Conservation (phyloP, 768 basidiomycete genomes). For the Rhodotorula paludigena region DNA sequence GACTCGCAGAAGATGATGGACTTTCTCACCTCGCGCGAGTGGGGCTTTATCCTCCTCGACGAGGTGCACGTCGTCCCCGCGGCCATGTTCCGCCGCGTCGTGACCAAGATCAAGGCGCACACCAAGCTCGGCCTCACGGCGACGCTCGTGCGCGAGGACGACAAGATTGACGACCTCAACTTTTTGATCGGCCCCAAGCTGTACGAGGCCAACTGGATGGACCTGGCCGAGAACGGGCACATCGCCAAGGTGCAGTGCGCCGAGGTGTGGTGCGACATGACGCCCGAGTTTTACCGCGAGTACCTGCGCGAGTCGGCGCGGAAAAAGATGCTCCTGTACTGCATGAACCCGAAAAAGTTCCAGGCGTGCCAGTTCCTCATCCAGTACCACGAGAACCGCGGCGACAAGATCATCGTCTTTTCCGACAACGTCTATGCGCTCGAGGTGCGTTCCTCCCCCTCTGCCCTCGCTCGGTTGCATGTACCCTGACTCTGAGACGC, state of each 20-base stretch:
- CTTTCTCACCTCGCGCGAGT: conserved; percentile 93
- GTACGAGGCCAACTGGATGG: conserved; percentile 99
- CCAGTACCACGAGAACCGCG: conserved; percentile 93
- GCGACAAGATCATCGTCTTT: conserved; percentile 99
- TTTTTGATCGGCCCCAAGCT: conserved; percentile 99
- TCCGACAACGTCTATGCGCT: conserved; percentile 97
- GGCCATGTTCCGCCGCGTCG: conserved; percentile 94
- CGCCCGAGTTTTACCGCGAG: conserved; percentile 97
- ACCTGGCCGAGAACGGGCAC: conserved; percentile 96
- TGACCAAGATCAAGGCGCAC: conserved; percentile 97
- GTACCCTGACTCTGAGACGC: neutral
- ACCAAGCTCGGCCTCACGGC: conserved; percentile 96
- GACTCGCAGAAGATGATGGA: conserved; percentile 99
- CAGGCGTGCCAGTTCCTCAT: conserved; percentile 98
- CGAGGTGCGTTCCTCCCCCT: conserved; percentile 57
- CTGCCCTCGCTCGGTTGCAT: neutral
- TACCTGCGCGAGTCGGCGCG: conserved; percentile 88
- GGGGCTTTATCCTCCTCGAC: conserved; percentile 96
- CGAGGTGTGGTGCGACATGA: conserved; percentile 99
- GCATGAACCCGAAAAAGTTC: conserved; percentile 99
- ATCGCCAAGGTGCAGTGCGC: conserved; percentile 99
- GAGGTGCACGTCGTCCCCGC: conserved; percentile 99
- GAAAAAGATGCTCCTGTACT: conserved; percentile 91
- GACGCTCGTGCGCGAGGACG: conserved; percentile 96
- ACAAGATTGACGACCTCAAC: conserved; percentile 96